Conservation (phyloP, 2,329 filamentous ascomycete genomes). For the Trichocomaceae sp. region DNA sequence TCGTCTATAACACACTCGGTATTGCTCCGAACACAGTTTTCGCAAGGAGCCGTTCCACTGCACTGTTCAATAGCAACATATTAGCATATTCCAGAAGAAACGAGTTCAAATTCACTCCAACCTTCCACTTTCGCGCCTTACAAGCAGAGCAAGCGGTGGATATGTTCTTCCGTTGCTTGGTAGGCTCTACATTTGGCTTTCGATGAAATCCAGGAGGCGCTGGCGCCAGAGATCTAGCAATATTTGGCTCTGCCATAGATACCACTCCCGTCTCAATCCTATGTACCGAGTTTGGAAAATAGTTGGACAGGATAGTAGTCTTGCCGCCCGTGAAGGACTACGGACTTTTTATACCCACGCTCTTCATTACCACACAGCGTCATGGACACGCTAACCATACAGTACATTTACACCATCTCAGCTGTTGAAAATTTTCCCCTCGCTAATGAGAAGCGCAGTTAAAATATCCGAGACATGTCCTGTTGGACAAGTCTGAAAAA, state of each 20-base stretch:
- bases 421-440: neutral
- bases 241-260: constrained; percentile 9
- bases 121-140: constrained; percentile 13
- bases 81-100: neutral
- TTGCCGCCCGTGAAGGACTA: constrained; percentile 1
- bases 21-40: constrained; percentile 18
- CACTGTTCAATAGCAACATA: constrained; percentile 29
- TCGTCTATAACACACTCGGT: constrained; percentile 20
- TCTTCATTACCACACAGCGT: neutral
- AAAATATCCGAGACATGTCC: neutral
- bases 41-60: constrained; percentile 20
- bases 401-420: neutral
- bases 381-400: neutral
- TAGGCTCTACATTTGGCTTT: constrained; percentile 6
- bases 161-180: constrained; percentile 10
- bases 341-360: neutral
- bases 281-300: neutral
- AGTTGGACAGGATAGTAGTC: neutral
- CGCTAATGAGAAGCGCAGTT: neutral
- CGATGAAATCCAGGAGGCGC: constrained; percentile 13
- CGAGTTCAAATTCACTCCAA: neutral
- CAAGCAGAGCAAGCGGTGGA: constrained; percentile 12
- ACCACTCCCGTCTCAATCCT: neutral
- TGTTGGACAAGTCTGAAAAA: neutral
- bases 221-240: constrained; percentile 9